Conservation (phyloP, 1,284 basidiomycete genomes). For the Peniophora sp. region DNA sequence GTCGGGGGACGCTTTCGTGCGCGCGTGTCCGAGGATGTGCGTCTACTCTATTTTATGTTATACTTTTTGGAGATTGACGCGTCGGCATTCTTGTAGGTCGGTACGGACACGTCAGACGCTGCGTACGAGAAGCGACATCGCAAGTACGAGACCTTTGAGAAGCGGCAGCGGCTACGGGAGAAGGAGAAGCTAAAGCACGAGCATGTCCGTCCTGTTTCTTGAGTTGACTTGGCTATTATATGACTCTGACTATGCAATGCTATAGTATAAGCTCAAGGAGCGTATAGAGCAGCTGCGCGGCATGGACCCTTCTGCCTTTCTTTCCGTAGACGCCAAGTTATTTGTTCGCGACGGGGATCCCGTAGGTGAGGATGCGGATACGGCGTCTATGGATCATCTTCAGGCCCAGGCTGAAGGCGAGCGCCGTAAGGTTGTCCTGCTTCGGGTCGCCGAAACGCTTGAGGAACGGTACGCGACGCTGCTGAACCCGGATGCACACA, state of each 20-base stretch:
- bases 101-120: constrained; percentile 73
- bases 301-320: constrained; percentile 66
- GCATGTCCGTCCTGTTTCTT: constrained; percentile 27
- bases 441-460: constrained; percentile 52
- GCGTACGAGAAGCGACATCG: constrained; percentile 81
- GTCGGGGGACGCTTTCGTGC: constrained; percentile 63
- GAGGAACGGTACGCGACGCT: constrained; percentile 66
- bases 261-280: constrained; percentile 73
- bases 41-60: constrained; percentile 21
- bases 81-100: constrained; percentile 30
- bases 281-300: constrained; percentile 77
- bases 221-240: too few species aligned
- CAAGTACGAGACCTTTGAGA: constrained; percentile 83
- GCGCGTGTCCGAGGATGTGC: constrained; percentile 59
- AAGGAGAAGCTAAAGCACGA: constrained; percentile 88
- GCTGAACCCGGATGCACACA: constrained; percentile 52
- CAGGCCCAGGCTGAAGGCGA: constrained; percentile 48
- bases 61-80: background rate
- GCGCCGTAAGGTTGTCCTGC: constrained; percentile 60
- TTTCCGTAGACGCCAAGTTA: constrained; percentile 30
- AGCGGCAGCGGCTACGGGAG: constrained; percentile 77
- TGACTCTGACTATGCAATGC: too few species aligned
- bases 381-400: too few species aligned
- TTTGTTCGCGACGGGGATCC: constrained; percentile 19
- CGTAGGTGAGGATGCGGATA: constrained; percentile 3